Evolutionary conservation across 495 filamentous ascomycete genomes (phyloP), one percentile per base, ranked within the genome.

Genomic region (Aspergillus haitiensis): DNA sequence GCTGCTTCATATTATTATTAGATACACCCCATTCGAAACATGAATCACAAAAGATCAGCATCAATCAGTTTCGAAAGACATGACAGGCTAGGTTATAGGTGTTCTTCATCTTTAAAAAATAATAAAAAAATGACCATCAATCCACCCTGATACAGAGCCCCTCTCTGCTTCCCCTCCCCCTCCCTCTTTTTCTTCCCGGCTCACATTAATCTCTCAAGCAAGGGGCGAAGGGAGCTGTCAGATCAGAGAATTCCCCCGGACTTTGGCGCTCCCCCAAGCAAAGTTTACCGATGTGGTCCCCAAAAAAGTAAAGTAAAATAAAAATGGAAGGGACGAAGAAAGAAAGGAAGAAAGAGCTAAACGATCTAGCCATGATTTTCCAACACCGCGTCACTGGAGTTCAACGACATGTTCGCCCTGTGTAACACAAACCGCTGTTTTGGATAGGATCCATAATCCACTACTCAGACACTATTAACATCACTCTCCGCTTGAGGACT

Each of bases 161-260:
- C 50, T 60, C 40, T 53, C 57, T 53, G 40, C 18, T 47, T 40
- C 39, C 9, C 39, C 39, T 40, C 39, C 39, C 37, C 37, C 37
- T 40, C 36, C 40, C 40, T n/a, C n/a, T n/a, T 27, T 27, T 27
- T 3, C 21, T 27, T 3, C 21, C 21, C 21, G 21, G 21, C 55
- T 51, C 55, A 55, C 55, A 53, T 37, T 48, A 50, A 50, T 40
- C 13, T 18, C 15, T 45, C 3, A 13, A 58, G 61, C 61, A 63
- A 63, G 61, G 61, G 61, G 48, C 36, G 9, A 5, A 37, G 10
- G 39, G 39, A 63, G 61, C 61, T 63, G 61, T 63, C 61, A 63
- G 44, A 54, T 54, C 52, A 40, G 37, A 40, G 37, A 40, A 6
- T 15, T 16, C 44, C 44, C 12, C 44, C 44, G 7, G 44, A 47